Base-by-base conservation (phyloP, 208 protist species). In the Giardia duodenalis region DNA sequence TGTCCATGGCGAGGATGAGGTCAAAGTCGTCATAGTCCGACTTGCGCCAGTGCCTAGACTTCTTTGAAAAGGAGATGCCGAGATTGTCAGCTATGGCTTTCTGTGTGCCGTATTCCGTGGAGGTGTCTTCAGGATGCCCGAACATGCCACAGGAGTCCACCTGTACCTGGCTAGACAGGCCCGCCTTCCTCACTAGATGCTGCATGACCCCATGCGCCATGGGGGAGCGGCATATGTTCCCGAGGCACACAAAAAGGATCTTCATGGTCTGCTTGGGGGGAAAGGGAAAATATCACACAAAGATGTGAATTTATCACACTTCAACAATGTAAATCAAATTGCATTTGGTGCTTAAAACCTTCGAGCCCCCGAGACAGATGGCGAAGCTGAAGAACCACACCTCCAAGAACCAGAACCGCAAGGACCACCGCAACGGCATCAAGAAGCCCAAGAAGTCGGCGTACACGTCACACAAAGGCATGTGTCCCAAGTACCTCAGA, bases 171-270 rank as follows among this genome's bases (percentile, higher is more conserved):
- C 47, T 3, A 43, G 4, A 46, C 30, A 93, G 19, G 46, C 19
- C 46, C 39, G 22, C n/a, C 39, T 93, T 4, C 44, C 43, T 2
- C 86, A 92, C 86, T 47, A 93, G 2, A 46, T 47, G 87, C 45
- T 92, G 47, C 22, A 44, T 92, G 19, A 94, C 87, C 4, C 92
- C 93, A 2, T 93, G 30, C 0, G 93, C 93, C n/a, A 93, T n/a
- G 0, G 93, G 93, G 46, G 93, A 94, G 86, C 93, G 3, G 93
- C 93, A 94, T 19, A 94, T 93, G 89, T 94, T 94, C 76, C 93
- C 93, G 46, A 93, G 46, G 47, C 93, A 94, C 43, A 94, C 93
- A 47, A 94, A 94, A 30, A 94, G 57, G 44, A 94, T 92, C 93
- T 92, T 46, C 92, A 89, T 89, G 57, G 57, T 39, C 10, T 10